These are phyloP conservation scores for Wickerhamomyces queroliae DNA, from an alignment of 805 yeast genomes.

Conservation along the genomic window DNA sequence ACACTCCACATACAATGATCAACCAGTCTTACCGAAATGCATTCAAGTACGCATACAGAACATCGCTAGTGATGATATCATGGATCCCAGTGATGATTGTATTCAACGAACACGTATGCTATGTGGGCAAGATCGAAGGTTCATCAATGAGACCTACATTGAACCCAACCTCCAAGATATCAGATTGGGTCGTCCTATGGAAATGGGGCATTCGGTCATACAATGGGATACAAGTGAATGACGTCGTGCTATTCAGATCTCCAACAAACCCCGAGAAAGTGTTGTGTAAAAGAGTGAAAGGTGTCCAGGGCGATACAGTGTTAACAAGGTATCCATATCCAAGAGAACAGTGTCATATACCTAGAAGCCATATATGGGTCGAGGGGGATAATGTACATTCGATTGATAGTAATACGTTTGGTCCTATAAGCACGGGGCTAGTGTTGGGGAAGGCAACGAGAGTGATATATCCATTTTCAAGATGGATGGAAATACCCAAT, in stretches of 20 bases:
- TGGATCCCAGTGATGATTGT: constrained; percentile 83
- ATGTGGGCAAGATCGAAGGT: constrained; percentile 72
- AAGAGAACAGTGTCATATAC: constrained; percentile 51
- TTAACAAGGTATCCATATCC: constrained; percentile 65
- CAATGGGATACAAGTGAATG: constrained; percentile 48
- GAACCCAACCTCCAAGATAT: constrained; percentile 52
- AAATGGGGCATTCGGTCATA: constrained; percentile 51
- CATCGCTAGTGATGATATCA: constrained; percentile 35
- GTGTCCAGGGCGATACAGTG: constrained; percentile 64
- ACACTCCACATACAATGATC: no score
- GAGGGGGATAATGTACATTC: constrained; percentile 90
- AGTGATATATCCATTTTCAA: constrained; percentile 64
- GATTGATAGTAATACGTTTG: constrained; percentile 81
- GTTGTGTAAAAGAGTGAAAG: constrained; percentile 78
- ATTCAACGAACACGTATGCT: constrained; percentile 63
- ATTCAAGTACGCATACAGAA: constrained; percentile 23
- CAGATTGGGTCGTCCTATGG: constrained; percentile 65
- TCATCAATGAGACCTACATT: constrained; percentile 85
- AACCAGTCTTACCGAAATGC: constrained; percentile 4
- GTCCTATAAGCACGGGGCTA: constrained; percentile 80
- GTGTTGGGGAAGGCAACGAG: constrained; percentile 69
- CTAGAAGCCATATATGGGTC: constrained; percentile 85
- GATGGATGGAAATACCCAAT: constrained; percentile 43
- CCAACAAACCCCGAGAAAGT: constrained; percentile 75
- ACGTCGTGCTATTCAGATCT: constrained; percentile 70